Evolutionary conservation across 2,329 filamentous ascomycete genomes (phyloP).

Genomic region (Cladophialophora psammophila): DNA sequence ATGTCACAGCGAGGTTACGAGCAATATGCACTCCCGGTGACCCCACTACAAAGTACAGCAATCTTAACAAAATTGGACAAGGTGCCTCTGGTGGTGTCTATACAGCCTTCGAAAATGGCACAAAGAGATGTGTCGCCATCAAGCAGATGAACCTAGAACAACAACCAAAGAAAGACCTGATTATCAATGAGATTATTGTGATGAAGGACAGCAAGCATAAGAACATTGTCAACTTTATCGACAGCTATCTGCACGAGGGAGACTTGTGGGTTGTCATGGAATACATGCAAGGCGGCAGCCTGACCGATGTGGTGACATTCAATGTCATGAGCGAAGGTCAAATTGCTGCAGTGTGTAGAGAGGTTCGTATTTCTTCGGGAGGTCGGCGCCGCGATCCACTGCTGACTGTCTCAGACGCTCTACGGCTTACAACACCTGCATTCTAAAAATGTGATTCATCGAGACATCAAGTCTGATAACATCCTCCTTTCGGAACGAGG

Average conservation of each 20-base stretch:
- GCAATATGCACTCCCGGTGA: slow-evolving; percentile 91
- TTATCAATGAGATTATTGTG: slow-evolving; percentile 98
- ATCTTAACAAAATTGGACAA: slow-evolving; percentile 94
- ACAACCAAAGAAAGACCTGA: slow-evolving; percentile 97
- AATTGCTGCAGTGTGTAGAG: slow-evolving; percentile 92
- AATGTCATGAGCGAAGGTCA: slow-evolving; percentile 99
- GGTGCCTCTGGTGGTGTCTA: slow-evolving; percentile 96
- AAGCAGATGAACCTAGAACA: slow-evolving; percentile 99
- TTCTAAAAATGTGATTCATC: slow-evolving; percentile 96
- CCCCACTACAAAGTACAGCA: slow-evolving; percentile 84
- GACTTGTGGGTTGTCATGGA: slow-evolving; percentile 99
- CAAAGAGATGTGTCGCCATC: slow-evolving; percentile 90
- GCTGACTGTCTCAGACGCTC: slow-evolving; percentile 65
- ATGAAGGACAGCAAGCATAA: slow-evolving; percentile 99
- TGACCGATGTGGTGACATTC: slow-evolving; percentile 98
- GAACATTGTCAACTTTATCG: slow-evolving; percentile 99
- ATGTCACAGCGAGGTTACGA: slow-evolving; percentile 83
- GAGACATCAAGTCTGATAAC: slow-evolving; percentile 99
- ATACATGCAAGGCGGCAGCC: slow-evolving; percentile 97
- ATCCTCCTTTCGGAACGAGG: slow-evolving; percentile 92
- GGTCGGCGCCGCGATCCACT: neutral
- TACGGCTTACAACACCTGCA: slow-evolving; percentile 93
- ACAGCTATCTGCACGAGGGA: slow-evolving; percentile 87
- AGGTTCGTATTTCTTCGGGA: slow-evolving; percentile 59
- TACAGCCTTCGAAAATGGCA: slow-evolving; percentile 83